A percentile compares a stretch with the other conserved stretches of the same genome.
Conservation (phyloP, 805 yeast genomes). For the Cyberlindnera euphorbiae region DNA sequence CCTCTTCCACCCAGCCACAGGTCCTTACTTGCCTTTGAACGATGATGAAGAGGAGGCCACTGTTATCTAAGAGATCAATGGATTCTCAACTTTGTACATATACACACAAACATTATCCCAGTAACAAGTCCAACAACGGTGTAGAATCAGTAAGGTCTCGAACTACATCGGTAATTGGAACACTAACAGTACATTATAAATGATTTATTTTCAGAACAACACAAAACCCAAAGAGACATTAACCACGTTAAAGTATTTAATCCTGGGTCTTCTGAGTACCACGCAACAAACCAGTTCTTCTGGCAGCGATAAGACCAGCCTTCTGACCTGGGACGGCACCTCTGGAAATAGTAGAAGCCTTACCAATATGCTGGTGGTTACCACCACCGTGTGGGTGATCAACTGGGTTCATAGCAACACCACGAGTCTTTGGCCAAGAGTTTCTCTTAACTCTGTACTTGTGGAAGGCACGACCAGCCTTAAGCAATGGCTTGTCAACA, state of each 20-base stretch:
- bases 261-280: conserved; percentile 96
- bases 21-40: neutral
- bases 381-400: conserved; percentile 99
- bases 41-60: conserved; percentile 5
- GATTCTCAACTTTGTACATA: no score
- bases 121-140: no score
- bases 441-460: conserved; percentile 99
- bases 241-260: conserved; percentile 36
- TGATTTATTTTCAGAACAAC: conserved; percentile 23
- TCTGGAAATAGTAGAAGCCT: conserved; percentile 98
- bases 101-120: no score
- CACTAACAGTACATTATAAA: conserved; percentile 20
- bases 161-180: no score
- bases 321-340: conserved; percentile 99
- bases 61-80: neutral
- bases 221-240: conserved; percentile 26
- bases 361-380: conserved; percentile 99
- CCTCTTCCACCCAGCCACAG: conserved; percentile 3
- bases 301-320: conserved; percentile 99
- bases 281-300: conserved; percentile 99
- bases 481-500: conserved; percentile 98
- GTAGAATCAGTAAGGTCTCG: no score
- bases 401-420: conserved; percentile 99
- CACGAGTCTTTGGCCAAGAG: conserved; percentile 99
- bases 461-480: conserved; percentile 99